Conservation (phyloP, 495 filamentous ascomycete species). For the Aspergillus carlsbadensis region DNA sequence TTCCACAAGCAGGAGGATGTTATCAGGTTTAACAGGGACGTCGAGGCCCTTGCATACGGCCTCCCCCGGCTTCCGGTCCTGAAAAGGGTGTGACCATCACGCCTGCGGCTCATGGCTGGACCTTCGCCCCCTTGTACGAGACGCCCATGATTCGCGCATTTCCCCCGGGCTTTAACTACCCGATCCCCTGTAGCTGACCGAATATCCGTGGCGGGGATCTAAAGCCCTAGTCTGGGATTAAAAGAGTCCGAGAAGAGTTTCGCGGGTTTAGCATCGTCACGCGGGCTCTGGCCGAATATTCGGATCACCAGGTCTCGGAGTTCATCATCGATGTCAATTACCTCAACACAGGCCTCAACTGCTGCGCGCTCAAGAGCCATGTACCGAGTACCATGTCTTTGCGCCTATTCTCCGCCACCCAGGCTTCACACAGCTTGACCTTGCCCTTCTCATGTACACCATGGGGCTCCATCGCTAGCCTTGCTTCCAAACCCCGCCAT, state of each 20-base stretch:
- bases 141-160: slow-evolving; percentile 33
- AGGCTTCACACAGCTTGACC: slow-evolving; percentile 18
- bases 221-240: slow-evolving; percentile 2
- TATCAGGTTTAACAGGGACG: slow-evolving; percentile 14
- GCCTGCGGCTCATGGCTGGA: slow-evolving; percentile 26
- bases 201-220: slow-evolving; percentile 5
- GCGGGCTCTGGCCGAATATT: slow-evolving; percentile 11
- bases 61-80: slow-evolving; percentile 27
- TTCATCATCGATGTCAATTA: slow-evolving; percentile 18
- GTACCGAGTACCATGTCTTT: slow-evolving; percentile 18
- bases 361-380: slow-evolving; percentile 16
- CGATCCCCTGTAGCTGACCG: slow-evolving; percentile 27
- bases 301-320: slow-evolving; percentile 17
- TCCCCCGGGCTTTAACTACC: slow-evolving; percentile 29
- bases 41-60: slow-evolving; percentile 22
- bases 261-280: slow-evolving; percentile 21
- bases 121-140: slow-evolving; percentile 28
- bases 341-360: slow-evolving; percentile 20
- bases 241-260: slow-evolving; percentile 18
- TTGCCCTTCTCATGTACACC: slow-evolving; percentile 12
- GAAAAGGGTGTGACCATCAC: slow-evolving; percentile 27
- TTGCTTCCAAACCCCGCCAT: too few species aligned
- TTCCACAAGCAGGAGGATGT: slow-evolving; percentile 19
- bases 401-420: slow-evolving; percentile 13
- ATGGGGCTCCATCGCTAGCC: too few species aligned